Conservation (phyloP, 208 protist species). For the Acanthamoeba royreba region DNA sequence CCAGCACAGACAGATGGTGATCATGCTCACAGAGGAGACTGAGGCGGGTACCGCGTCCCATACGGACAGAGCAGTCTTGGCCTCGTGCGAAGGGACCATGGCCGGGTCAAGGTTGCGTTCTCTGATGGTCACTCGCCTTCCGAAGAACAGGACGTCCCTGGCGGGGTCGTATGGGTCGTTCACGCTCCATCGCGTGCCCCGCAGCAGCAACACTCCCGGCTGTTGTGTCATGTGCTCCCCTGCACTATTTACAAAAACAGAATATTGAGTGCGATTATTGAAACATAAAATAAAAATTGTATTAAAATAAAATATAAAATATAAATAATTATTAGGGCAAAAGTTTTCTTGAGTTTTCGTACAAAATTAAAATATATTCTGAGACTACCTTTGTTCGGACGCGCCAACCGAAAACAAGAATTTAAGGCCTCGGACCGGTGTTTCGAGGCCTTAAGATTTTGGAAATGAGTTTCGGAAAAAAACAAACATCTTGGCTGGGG, state of each 20-base stretch:
- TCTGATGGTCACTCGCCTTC: neutral
- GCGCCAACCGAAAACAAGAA: too few species aligned
- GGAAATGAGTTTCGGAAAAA: too few species aligned
- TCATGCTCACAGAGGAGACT: neutral
- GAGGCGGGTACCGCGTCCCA: conserved; percentile 5
- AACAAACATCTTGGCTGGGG: too few species aligned
- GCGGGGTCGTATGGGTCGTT: neutral
- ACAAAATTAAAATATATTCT: too few species aligned
- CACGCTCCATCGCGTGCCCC: neutral
- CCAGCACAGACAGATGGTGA: neutral
- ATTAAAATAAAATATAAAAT: neutral
- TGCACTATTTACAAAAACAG: too few species aligned
- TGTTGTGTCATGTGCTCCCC: too few species aligned
- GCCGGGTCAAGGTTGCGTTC: neutral
- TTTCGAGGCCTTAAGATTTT: too few species aligned
- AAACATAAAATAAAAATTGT: neutral
- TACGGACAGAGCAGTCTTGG: neutral
- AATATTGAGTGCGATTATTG: too few species aligned
- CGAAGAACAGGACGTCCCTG: neutral
- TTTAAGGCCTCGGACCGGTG: too few species aligned
- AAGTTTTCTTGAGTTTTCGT: too few species aligned
- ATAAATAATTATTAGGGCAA: too few species aligned
- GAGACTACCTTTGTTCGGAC: too few species aligned
- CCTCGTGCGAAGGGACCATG: neutral
- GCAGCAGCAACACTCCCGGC: neutral